Conservation (phyloP, 257 asterid genomes). For the Verbascum thapsus region DNA sequence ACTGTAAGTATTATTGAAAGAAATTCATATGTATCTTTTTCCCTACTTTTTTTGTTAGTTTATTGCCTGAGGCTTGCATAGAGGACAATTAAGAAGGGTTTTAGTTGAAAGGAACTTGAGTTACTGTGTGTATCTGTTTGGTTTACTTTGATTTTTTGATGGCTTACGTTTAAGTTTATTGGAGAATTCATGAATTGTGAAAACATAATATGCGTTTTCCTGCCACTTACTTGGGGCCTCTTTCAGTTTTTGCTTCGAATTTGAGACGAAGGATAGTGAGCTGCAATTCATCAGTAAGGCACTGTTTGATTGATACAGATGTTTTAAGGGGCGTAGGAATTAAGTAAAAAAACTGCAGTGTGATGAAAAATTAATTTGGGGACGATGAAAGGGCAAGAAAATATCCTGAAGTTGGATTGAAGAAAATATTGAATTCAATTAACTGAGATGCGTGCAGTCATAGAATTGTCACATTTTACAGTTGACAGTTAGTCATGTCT, state of each 20-base stretch:
- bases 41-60: neutral
- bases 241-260: constrained; percentile 4
- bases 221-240: neutral
- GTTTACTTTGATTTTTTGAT: neutral
- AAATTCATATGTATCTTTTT: too few relatives aligned
- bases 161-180: too few relatives aligned
- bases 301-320: too few relatives aligned
- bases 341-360: neutral
- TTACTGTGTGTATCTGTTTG: neutral
- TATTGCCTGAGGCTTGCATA: neutral
- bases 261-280: neutral
- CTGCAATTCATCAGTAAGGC: neutral
- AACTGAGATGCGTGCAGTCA: neutral
- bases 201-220: neutral
- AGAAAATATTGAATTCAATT: neutral
- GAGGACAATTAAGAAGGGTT: neutral
- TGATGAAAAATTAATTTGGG: neutral
- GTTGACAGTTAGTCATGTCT: constrained; percentile 2
- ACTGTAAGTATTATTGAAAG: constrained; percentile 48
- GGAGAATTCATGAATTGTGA: too few relatives aligned
- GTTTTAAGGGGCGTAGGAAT: neutral
- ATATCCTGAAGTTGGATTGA: too few relatives aligned
- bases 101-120: neutral
- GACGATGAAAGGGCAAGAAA: neutral
- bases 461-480: neutral